Evolutionary conservation across 139 green algal species (phyloP).

Genomic region (Chlorella sp.): DNA sequence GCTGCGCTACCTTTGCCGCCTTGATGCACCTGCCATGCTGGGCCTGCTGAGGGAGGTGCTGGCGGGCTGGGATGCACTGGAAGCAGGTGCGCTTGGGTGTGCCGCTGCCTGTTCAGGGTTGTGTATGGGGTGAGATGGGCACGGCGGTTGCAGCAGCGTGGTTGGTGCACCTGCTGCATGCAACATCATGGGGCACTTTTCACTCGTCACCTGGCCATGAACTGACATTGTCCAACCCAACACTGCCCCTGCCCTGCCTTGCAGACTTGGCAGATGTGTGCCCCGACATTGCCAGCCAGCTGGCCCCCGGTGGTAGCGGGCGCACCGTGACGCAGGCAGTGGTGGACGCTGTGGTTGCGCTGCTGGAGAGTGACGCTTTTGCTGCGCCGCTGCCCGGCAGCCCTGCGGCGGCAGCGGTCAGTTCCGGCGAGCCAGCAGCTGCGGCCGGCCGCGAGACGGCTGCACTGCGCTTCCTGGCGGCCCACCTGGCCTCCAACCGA

Average conservation of each 20-base stretch:
- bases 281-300: neutral
- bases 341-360: constrained; percentile 52
- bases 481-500: constrained; percentile 47
- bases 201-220: too few species aligned
- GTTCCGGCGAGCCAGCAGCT: neutral
- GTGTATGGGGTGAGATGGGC: too few species aligned
- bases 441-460: neutral
- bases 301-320: neutral
- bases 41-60: constrained; percentile 52
- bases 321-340: constrained; percentile 31
- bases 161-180: too few species aligned
- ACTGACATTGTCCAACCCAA: too few species aligned
- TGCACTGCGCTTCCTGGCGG: constrained; percentile 51
- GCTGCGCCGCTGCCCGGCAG: neutral
- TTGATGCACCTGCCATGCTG: constrained; percentile 50
- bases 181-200: too few species aligned
- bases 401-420: neutral
- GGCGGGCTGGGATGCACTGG: constrained; percentile 59
- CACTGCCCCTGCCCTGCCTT: too few species aligned
- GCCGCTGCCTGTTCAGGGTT: too few species aligned
- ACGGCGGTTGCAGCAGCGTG: too few species aligned
- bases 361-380: constrained; percentile 46
- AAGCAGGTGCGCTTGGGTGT: constrained; percentile 53
- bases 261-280: constrained; percentile 25
- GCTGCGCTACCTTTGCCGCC: constrained; percentile 46